Percentiles rank a stretch among this genome's conserved stretches.
Evolutionary conservation across 148 eudicot genomes (phyloP).

Genomic region (Persicaria maculosa): DNA sequence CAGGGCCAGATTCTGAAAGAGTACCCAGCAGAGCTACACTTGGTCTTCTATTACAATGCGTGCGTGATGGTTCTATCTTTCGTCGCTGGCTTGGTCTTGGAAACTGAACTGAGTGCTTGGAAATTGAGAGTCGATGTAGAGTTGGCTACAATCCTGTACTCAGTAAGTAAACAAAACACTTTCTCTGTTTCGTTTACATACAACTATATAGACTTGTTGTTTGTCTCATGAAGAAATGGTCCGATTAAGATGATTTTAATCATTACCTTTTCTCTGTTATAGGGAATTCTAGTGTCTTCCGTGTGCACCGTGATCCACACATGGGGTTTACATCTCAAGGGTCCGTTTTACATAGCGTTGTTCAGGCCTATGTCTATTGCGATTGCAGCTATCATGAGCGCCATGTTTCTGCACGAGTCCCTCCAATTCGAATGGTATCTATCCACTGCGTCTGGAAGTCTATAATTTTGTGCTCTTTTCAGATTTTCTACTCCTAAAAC

Average conservation of each 20-base stretch:
- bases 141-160: slow-evolving; percentile 10
- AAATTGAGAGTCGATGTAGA: slow-evolving; percentile 8
- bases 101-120: slow-evolving; percentile 12
- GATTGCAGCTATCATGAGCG: slow-evolving; percentile 14
- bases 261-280: background rate
- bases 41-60: slow-evolving; percentile 7
- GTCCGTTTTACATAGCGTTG: slow-evolving; percentile 11
- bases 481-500: background rate
- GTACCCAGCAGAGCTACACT: slow-evolving; percentile 10
- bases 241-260: too few relatives aligned
- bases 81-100: slow-evolving; percentile 6
- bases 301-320: slow-evolving; percentile 11
- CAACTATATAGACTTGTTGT: too few relatives aligned
- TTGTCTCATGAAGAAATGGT: too few relatives aligned
- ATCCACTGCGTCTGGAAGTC: too few relatives aligned
- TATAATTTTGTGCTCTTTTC: background rate
- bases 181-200: background rate
- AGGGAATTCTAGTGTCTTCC: slow-evolving; percentile 12
- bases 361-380: slow-evolving; percentile 13
- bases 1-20: slow-evolving; percentile 9
- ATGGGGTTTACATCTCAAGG: slow-evolving; percentile 12
- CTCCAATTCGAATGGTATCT: background rate
- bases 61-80: slow-evolving; percentile 6
- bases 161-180: slow-evolving; percentile 2
- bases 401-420: background rate